These are phyloP conservation scores for Pistacia integerrima DNA, from an alignment of 345 rosid species.

Conservation along the genomic window DNA sequence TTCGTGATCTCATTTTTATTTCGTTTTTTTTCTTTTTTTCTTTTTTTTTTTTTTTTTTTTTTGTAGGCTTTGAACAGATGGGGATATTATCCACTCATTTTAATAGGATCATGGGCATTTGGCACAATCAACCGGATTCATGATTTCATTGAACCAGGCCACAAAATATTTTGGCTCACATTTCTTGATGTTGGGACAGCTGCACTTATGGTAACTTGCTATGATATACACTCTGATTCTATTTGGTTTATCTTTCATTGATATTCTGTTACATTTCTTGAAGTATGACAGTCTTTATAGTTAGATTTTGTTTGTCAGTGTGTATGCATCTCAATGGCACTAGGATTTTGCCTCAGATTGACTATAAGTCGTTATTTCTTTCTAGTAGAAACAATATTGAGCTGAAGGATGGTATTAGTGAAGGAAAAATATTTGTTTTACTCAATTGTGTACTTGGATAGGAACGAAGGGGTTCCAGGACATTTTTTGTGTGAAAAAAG, in stretches of 20 bases:
- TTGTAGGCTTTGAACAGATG: slow-evolving; percentile 74
- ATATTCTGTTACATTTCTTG: background rate
- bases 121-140: slow-evolving; percentile 86
- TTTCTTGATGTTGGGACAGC: slow-evolving; percentile 93
- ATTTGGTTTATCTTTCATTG: slow-evolving; percentile 4
- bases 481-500: background rate
- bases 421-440: background rate
- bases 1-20: no score
- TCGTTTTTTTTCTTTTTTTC: no score
- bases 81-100: slow-evolving; percentile 96
- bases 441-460: slow-evolving; percentile 5
- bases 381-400: background rate
- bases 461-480: background rate
- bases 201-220: slow-evolving; percentile 73
- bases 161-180: slow-evolving; percentile 84
- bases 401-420: background rate
- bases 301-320: background rate
- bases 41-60: slow-evolving; percentile 1
- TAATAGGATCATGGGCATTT: slow-evolving; percentile 96
- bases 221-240: background rate
- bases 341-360: slow-evolving; percentile 16
- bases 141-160: slow-evolving; percentile 82
- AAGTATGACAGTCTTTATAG: background rate
- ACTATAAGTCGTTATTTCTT: background rate
- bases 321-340: background rate